Evolutionary conservation across 2,329 filamentous ascomycete species (phyloP).

Genomic region (Mycosphaerella arachidis): DNA sequence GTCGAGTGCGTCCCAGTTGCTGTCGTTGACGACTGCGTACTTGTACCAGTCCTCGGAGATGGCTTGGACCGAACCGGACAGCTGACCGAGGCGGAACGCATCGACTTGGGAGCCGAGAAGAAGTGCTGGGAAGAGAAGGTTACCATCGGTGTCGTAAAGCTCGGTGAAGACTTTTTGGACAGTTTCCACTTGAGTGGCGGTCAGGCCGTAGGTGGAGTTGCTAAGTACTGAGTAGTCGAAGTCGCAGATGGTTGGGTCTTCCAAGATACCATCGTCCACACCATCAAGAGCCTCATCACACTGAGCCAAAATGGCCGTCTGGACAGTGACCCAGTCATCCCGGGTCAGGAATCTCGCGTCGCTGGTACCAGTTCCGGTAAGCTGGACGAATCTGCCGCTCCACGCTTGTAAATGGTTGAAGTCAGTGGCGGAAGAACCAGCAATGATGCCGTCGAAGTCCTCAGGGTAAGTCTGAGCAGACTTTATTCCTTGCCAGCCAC

Average conservation of each 20-base stretch:
- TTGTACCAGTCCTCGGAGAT: slow-evolving; percentile 48
- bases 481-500: slow-evolving; percentile 47
- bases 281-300: slow-evolving; percentile 50
- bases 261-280: slow-evolving; percentile 46
- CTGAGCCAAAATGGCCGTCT: slow-evolving; percentile 44
- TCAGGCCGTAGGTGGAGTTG: slow-evolving; percentile 41
- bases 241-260: slow-evolving; percentile 44
- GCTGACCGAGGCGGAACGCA: slow-evolving; percentile 36
- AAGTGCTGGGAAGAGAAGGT: slow-evolving; percentile 49
- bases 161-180: slow-evolving; percentile 43
- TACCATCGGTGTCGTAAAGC: slow-evolving; percentile 41
- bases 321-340: slow-evolving; percentile 40
- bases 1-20: slow-evolving; percentile 39
- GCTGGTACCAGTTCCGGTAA: slow-evolving; percentile 37
- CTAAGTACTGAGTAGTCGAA: slow-evolving; percentile 36
- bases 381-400: slow-evolving; percentile 41
- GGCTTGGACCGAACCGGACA: slow-evolving; percentile 40
- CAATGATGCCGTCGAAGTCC: slow-evolving; percentile 48
- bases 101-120: slow-evolving; percentile 45
- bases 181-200: slow-evolving; percentile 39
- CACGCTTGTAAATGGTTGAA: slow-evolving; percentile 43
- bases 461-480: slow-evolving; percentile 43
- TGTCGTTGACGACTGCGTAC: slow-evolving; percentile 47
- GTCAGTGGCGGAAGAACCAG: slow-evolving; percentile 42
- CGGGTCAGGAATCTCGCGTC: slow-evolving; percentile 40